Percentiles rank a stretch among this genome's conserved stretches.
These are phyloP conservation scores for Aspergillus fischeri DNA, from an alignment of 2,329 filamentous ascomycete genomes.

Conservation along the genomic window DNA sequence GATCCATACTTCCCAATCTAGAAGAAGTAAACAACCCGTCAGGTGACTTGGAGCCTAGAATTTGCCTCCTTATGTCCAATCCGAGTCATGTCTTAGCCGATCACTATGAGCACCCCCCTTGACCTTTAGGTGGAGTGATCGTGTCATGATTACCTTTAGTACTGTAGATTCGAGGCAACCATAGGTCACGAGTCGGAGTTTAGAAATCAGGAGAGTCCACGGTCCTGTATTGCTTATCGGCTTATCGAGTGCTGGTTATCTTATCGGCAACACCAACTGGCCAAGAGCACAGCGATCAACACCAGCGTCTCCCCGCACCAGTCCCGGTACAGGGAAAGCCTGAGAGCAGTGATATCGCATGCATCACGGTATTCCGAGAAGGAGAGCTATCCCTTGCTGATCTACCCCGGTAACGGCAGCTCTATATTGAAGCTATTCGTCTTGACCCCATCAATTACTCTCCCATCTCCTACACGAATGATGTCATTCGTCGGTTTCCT, in stretches of 20 bases:
- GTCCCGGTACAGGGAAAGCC: background rate
- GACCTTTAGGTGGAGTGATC: background rate
- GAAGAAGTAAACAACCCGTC: conserved; percentile 2
- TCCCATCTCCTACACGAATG: background rate
- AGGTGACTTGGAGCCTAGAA: conserved; percentile 11
- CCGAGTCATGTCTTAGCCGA: background rate
- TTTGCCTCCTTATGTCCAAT: conserved; percentile 1
- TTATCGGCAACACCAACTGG: background rate
- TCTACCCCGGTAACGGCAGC: background rate
- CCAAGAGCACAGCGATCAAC: too few relatives aligned
- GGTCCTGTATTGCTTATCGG: too few relatives aligned
- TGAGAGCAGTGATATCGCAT: background rate
- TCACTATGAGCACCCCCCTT: background rate
- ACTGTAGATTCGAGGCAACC: background rate
- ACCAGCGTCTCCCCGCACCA: background rate
- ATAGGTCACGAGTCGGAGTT: background rate
- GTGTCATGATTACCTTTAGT: background rate
- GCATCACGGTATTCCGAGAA: background rate
- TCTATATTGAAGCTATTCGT: background rate
- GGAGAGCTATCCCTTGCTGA: background rate
- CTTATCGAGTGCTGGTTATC: background rate
- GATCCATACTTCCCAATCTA: background rate
- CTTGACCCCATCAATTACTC: background rate
- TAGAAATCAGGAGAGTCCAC: background rate
- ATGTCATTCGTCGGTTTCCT: too few relatives aligned